These are phyloP conservation scores for Persicaria tinctoria DNA, from an alignment of 148 eudicot genomes.

Conservation along the genomic window DNA sequence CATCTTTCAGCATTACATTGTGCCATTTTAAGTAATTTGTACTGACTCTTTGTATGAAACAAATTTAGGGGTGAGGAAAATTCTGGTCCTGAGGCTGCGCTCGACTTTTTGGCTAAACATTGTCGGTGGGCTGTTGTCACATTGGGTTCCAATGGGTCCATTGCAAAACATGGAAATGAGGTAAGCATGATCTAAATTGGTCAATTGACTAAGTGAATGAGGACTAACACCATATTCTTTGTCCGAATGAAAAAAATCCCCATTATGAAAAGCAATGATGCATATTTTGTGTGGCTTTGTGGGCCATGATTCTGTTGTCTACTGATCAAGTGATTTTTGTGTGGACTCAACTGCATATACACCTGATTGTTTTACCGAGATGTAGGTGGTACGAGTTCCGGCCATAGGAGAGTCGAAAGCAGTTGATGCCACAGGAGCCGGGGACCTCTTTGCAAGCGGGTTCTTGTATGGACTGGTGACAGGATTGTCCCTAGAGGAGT, in stretches of 20 bases:
- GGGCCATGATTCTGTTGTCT: neutral
- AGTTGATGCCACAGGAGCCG: slow-evolving; percentile 91
- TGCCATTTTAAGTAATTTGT: neutral
- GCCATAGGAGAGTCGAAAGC: slow-evolving; percentile 76
- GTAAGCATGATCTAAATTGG: slow-evolving; percentile 30
- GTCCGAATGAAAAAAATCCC: too few relatives aligned
- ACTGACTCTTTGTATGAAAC: neutral
- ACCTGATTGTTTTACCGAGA: neutral
- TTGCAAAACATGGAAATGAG: slow-evolving; percentile 80
- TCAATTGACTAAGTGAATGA: neutral
- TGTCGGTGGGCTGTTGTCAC: slow-evolving; percentile 97
- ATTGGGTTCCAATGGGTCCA: slow-evolving; percentile 79
- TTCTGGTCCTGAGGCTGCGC: slow-evolving; percentile 67
- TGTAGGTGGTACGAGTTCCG: slow-evolving; percentile 60
- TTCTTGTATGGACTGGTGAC: slow-evolving; percentile 82
- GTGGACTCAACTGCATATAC: neutral
- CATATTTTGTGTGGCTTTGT: neutral
- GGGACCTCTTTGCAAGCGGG: slow-evolving; percentile 93
- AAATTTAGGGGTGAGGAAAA: slow-evolving; percentile 50
- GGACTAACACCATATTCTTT: neutral
- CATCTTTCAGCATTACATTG: neutral
- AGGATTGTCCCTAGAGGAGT: slow-evolving; percentile 75
- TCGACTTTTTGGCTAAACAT: slow-evolving; percentile 61
- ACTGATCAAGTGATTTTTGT: neutral
- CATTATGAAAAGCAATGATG: neutral